Base-by-base conservation (phyloP, 2,329 filamentous ascomycete genomes). In the Chaetomium olivaceum region DNA sequence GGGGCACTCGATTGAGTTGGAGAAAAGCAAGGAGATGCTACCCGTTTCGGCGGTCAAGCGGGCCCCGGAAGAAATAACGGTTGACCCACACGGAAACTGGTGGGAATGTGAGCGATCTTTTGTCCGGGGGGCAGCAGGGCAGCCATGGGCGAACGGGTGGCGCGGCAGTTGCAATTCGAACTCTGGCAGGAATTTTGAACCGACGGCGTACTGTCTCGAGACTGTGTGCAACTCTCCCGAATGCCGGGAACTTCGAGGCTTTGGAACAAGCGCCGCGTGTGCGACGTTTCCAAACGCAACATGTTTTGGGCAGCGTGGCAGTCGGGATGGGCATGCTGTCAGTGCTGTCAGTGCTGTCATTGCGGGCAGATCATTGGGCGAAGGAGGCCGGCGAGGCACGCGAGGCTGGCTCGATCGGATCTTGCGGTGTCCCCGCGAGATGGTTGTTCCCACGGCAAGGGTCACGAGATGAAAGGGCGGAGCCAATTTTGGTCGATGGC, bases 391-490 rank as follows among this genome's bases (percentile, higher is more conserved):
- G 27, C 14, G 16, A 43, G 39, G 39, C 39, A n/a, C 39, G 39
- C 39, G 7, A 7, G 33, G n/a, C n/a, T 55, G 21, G 33, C 29
- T 31, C 65, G 68, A 69, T 70, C 67, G 63, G 66, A 69, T 69
- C 67, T 70, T 65, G 64, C 64, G 64, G 64, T 69, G 59, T 63
- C 67, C 66, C 65, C 61, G 56, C 61, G 61, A 58, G 58, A 31
- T 25, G 50, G 59, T 12, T 23, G 43, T 58, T 59, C 50, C 65
- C 46, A 67, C 46, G 9, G 57, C 29, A 39, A 62, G 67, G 66
- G 65, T 67, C 63, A 67, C 61, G 66, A 68, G 68, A 70, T 70
- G 65, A 68, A 68, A 66, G 66, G 68, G 67, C 66, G 61, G 61
- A 63, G 63, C 68, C 63, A 67, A 66, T 68, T 68, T 69, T 69